Conservation (phyloP, 345 rosid genomes). For the Gossypium australe region DNA sequence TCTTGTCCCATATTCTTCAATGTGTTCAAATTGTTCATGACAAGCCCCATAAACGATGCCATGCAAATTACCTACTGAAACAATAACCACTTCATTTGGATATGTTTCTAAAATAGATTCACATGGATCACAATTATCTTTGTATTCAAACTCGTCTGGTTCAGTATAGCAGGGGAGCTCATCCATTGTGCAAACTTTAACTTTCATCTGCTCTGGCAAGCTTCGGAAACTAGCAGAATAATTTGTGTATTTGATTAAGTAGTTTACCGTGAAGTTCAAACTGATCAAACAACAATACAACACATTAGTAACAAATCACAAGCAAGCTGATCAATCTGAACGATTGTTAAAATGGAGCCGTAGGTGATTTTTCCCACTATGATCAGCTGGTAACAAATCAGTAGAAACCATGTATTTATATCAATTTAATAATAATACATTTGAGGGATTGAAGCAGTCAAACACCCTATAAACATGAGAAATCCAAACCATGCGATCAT, state of each 20-base stretch:
- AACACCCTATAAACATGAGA: neutral
- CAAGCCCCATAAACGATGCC: no score
- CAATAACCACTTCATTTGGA: no score
- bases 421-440: neutral
- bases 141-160: no score
- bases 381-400: neutral
- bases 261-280: conserved; percentile 29
- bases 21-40: no score
- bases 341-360: neutral
- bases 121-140: conserved; percentile 5
- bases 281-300: no score
- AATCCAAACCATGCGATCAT: no score
- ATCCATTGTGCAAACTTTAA: conserved; percentile 3
- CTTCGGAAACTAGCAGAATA: conserved; percentile 54
- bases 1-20: no score
- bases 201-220: conserved; percentile 65
- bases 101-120: no score
- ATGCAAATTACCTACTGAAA: no score
- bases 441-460: neutral
- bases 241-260: conserved; percentile 56
- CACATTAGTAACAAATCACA: no score
- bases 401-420: neutral
- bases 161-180: no score
- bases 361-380: neutral
- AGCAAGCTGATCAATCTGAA: neutral